A percentile compares a stretch with the other conserved stretches of the same genome.
phyloP scores from a whole-genome alignment of 225 moss, liverwort and hornwort genomes.

The Takakia lepidozioides region DNA sequence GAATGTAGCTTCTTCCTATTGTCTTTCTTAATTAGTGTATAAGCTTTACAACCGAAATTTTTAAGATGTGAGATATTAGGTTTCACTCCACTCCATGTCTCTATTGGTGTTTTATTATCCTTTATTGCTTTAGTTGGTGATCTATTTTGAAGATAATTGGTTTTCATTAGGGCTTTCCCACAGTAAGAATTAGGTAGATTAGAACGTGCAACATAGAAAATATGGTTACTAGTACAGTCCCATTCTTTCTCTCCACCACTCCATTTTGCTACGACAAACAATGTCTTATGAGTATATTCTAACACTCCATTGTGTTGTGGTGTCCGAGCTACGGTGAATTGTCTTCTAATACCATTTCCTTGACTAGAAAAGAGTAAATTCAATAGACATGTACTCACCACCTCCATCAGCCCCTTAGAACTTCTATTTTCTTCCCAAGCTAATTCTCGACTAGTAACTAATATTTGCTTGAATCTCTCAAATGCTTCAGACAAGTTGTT shows the following conservation, averaged over 20 bases:
- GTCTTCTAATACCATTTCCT: background rate
- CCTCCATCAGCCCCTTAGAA: background rate
- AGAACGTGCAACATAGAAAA: background rate
- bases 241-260: background rate
- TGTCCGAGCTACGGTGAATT: background rate
- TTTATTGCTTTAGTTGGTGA: background rate
- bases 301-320: no score
- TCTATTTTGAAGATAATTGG: constrained; percentile 1
- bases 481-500: no score
- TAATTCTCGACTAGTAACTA: no score
- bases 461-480: background rate
- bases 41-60: background rate
- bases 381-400: background rate
- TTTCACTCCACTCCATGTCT: constrained; percentile 1
- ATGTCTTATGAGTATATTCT: no score
- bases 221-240: background rate
- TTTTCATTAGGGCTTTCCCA: background rate
- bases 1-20: no score
- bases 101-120: background rate
- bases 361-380: background rate
- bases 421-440: background rate
- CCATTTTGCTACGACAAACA: no score
- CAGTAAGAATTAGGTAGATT: background rate
- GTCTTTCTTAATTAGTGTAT: no score
- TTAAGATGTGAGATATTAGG: background rate